Conservation (phyloP, 345 rosid genomes). For the Syzygium jambos region DNA sequence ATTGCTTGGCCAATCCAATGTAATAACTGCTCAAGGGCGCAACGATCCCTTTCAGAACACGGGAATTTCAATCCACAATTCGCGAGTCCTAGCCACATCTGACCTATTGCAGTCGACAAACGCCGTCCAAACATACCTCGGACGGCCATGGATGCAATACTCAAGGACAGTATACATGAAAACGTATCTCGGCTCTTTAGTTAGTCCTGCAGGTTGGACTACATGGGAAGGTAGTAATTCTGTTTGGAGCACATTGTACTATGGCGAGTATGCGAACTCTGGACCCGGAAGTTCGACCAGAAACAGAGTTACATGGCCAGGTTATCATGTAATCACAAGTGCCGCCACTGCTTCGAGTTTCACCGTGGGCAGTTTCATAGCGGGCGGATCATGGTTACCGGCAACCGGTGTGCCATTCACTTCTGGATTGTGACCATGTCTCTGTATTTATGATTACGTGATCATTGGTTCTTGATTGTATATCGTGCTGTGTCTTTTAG, state of each 20-base stretch:
- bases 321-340: slow-evolving; percentile 48
- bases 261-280: slow-evolving; percentile 57
- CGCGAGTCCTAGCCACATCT: slow-evolving; percentile 36
- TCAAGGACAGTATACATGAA: slow-evolving; percentile 56
- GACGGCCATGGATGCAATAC: slow-evolving; percentile 60
- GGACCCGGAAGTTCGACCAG: slow-evolving; percentile 59
- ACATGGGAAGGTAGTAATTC: slow-evolving; percentile 42
- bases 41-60: slow-evolving; percentile 41
- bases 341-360: slow-evolving; percentile 34
- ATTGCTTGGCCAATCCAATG: slow-evolving; percentile 31
- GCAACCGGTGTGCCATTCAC: slow-evolving; percentile 47
- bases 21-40: slow-evolving; percentile 63
- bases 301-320: slow-evolving; percentile 58
- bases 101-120: slow-evolving; percentile 6
- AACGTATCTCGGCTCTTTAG: slow-evolving; percentile 33
- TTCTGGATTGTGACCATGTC: slow-evolving; percentile 33
- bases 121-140: slow-evolving; percentile 35
- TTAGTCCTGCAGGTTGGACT: slow-evolving; percentile 56
- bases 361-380: slow-evolving; percentile 41
- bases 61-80: slow-evolving; percentile 48
- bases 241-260: slow-evolving; percentile 52
- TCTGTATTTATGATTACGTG: neutral
- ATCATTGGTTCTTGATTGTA: neutral
- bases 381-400: slow-evolving; percentile 57
- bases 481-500: neutral